A percentile compares a stretch with the other conserved stretches of the same genome.
phyloP scores from a whole-genome alignment of 768 basidiomycete genomes.

The Collybiopsis luxurians region DNA sequence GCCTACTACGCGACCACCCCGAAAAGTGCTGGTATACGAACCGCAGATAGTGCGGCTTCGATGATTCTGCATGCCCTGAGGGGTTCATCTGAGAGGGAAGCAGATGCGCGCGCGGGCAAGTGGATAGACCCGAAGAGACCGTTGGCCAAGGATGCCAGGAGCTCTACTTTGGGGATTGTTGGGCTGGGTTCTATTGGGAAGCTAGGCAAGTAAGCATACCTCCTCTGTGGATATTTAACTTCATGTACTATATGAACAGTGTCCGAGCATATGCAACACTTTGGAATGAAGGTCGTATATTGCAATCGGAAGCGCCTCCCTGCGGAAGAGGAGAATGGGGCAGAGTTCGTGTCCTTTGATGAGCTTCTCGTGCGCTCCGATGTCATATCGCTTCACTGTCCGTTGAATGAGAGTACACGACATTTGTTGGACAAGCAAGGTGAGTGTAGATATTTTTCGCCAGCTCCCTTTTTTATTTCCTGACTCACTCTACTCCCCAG shows the following conservation, averaged over 20 bases:
- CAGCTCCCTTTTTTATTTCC: background rate
- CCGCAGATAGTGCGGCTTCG: constrained; percentile 19
- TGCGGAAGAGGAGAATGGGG: constrained; percentile 15
- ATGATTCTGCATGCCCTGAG: constrained; percentile 18
- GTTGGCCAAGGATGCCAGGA: constrained; percentile 14
- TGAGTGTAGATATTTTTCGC: background rate
- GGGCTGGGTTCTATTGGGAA: constrained; percentile 19
- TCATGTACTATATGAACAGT: constrained; percentile 7
- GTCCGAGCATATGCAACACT: constrained; percentile 15
- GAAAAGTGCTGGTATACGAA: constrained; percentile 15
- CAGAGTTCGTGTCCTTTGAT: constrained; percentile 14
- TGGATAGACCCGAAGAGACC: constrained; percentile 14
- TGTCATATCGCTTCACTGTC: constrained; percentile 20
- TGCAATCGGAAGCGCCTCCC: constrained; percentile 15
- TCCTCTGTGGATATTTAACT: background rate
- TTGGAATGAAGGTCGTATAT: constrained; percentile 21
- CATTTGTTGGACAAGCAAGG: constrained; percentile 13
- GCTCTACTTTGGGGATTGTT: constrained; percentile 18
- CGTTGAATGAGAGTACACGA: constrained; percentile 16
- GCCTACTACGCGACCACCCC: constrained; percentile 21
- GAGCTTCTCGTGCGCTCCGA: constrained; percentile 15
- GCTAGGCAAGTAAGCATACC: background rate
- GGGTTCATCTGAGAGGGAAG: constrained; percentile 13
- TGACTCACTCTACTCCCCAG: constrained; percentile 6
- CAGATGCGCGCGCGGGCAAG: constrained; percentile 14